Conservation (phyloP, 225 moss, liverwort and hornwort genomes). For the Anthoceros angustus region DNA sequence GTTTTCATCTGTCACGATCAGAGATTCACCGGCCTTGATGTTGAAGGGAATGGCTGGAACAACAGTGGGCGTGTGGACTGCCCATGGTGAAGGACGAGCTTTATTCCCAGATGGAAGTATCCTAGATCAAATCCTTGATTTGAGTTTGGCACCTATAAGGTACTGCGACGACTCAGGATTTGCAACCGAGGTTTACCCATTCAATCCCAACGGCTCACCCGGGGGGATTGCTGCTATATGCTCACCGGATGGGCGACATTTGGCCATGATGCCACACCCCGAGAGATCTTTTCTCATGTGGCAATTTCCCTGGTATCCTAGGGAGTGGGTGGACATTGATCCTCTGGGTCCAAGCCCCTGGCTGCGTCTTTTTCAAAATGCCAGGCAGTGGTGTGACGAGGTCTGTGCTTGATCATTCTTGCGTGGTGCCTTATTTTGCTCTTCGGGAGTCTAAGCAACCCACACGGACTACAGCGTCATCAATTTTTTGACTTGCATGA, state of each 20-base stretch:
- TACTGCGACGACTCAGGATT: conserved; percentile 77
- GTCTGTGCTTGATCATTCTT: no score
- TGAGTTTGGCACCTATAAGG: conserved; percentile 47
- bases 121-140: conserved; percentile 31
- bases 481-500: no score
- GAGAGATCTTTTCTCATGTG: conserved; percentile 94
- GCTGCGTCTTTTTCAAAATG: conserved; percentile 84
- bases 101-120: conserved; percentile 63
- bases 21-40: conserved; percentile 83
- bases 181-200: conserved; percentile 63
- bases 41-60: conserved; percentile 88
- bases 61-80: conserved; percentile 75
- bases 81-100: conserved; percentile 82
- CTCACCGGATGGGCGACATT: conserved; percentile 77
- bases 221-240: conserved; percentile 82
- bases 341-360: conserved; percentile 80
- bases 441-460: no score
- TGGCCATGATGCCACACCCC: conserved; percentile 97
- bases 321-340: conserved; percentile 54
- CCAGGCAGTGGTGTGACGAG: conserved; percentile 66
- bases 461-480: no score
- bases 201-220: conserved; percentile 92
- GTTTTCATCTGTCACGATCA: conserved; percentile 67
- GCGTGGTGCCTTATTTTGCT: no score
- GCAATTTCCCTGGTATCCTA: conserved; percentile 96